Evolutionary conservation across 169 alveolate species (phyloP).

Genomic region (Plasmodium cynomolgi): DNA sequence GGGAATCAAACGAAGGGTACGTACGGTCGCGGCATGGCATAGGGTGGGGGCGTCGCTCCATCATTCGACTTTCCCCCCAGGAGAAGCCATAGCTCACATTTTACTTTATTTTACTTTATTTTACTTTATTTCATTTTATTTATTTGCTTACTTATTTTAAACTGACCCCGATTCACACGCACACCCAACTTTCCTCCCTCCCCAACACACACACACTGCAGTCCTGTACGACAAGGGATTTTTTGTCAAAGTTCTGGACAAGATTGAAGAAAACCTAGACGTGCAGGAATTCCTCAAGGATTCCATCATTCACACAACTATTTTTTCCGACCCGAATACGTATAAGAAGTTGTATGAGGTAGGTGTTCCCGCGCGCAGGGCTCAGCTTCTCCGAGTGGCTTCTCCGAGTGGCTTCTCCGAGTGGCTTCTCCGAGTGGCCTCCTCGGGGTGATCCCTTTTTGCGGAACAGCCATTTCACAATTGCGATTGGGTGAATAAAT

Average conservation of each 20-base stretch:
- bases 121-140: no score
- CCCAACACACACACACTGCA: not conserved
- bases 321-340: conserved; percentile 39
- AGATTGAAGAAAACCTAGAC: not conserved
- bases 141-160: not conserved
- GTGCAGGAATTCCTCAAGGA: conserved; percentile 24
- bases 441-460: not conserved
- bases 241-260: conserved; percentile 25
- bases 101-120: not conserved
- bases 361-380: not conserved
- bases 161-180: not conserved
- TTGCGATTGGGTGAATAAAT: not conserved
- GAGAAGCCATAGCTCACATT: not conserved
- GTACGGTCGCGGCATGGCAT: not conserved
- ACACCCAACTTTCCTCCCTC: not conserved
- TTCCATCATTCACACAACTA: conserved; percentile 17
- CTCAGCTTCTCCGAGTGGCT: not conserved
- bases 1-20: conserved; percentile 66
- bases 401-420: not conserved
- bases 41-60: not conserved
- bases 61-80: not conserved
- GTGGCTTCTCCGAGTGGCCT: not conserved
- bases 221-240: conserved; percentile 34
- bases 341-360: conserved; percentile 64
- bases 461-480: not conserved